Percentiles rank a stretch among this genome's conserved stretches.
phyloP scores from a whole-genome alignment of 2,329 filamentous ascomycete species.

The Monosporascus cannonballus region DNA sequence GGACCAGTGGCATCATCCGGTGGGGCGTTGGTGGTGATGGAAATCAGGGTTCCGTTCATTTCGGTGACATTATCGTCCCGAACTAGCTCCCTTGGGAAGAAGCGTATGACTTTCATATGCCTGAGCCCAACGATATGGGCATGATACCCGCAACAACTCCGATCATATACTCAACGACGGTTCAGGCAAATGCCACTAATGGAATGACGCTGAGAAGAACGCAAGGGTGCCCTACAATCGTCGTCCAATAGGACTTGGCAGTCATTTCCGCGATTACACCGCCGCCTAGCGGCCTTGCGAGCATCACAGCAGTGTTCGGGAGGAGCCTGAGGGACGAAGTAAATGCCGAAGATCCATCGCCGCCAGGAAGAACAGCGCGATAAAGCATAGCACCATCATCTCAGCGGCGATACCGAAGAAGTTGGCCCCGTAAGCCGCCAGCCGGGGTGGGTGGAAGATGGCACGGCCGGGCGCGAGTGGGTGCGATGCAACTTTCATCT shows the following conservation, averaged over 20 bases:
- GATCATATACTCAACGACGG: slow-evolving; percentile 39
- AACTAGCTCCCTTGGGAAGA: background rate
- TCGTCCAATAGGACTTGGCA: slow-evolving; percentile 67
- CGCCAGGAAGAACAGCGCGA: slow-evolving; percentile 75
- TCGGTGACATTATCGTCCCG: slow-evolving; percentile 43
- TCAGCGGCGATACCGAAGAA: slow-evolving; percentile 62
- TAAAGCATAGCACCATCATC: slow-evolving; percentile 58
- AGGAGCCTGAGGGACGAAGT: slow-evolving; percentile 59
- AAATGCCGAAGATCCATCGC: slow-evolving; percentile 59
- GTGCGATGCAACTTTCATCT: slow-evolving; percentile 59
- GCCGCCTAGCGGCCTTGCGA: slow-evolving; percentile 57
- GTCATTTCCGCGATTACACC: slow-evolving; percentile 65
- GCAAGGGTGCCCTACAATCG: slow-evolving; percentile 47
- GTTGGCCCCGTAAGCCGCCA: slow-evolving; percentile 64
- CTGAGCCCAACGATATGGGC: slow-evolving; percentile 36
- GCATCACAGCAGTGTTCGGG: slow-evolving; percentile 56
- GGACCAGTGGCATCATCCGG: slow-evolving; percentile 51
- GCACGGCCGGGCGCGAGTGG: slow-evolving; percentile 72
- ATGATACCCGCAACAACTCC: slow-evolving; percentile 53
- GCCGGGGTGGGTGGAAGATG: slow-evolving; percentile 60
- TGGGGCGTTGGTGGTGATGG: slow-evolving; percentile 62
- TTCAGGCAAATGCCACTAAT: slow-evolving; percentile 52
- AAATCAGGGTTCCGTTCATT: slow-evolving; percentile 67
- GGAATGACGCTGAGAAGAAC: slow-evolving; percentile 48
- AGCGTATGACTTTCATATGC: slow-evolving; percentile 25